Conservation (phyloP, 2,329 filamentous ascomycete genomes). For the Neocucurbitaria cava region DNA sequence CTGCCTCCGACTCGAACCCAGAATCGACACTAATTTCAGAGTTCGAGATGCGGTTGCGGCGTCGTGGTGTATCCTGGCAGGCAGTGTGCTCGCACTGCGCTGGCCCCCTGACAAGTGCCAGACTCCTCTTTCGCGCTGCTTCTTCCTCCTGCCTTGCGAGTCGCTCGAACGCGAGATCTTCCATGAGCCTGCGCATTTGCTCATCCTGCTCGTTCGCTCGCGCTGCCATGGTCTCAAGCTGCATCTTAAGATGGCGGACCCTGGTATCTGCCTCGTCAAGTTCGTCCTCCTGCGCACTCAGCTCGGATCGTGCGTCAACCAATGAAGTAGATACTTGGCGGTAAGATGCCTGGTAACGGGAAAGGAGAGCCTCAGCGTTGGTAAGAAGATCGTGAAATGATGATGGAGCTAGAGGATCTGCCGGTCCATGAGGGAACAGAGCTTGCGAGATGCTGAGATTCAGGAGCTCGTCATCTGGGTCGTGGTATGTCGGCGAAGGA, state of each 20-base stretch:
- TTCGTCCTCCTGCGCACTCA: constrained; percentile 66
- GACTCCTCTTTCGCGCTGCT: constrained; percentile 40
- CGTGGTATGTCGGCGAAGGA: constrained; percentile 43
- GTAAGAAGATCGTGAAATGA: constrained; percentile 64
- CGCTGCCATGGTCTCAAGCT: constrained; percentile 66
- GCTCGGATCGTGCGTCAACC: constrained; percentile 60
- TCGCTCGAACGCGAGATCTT: constrained; percentile 45
- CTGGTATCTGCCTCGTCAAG: constrained; percentile 66
- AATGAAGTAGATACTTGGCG: constrained; percentile 52
- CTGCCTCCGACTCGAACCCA: constrained; percentile 66
- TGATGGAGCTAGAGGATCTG: constrained; percentile 58
- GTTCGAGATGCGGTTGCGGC: constrained; percentile 43
- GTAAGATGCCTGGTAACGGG: constrained; percentile 64
- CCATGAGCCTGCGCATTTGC: constrained; percentile 53
- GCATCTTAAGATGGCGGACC: constrained; percentile 64
- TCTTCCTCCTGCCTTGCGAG: constrained; percentile 44
- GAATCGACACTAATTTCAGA: constrained; percentile 58
- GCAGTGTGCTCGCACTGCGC: constrained; percentile 23
- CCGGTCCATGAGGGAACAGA: constrained; percentile 61
- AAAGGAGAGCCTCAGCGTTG: constrained; percentile 63
- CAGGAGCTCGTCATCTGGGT: constrained; percentile 57
- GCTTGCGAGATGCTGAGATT: constrained; percentile 62
- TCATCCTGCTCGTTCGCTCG: constrained; percentile 63
- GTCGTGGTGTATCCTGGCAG: constrained; percentile 28
- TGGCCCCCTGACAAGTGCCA: constrained; percentile 36